Base-by-base conservation (phyloP, 768 basidiomycete species). In the Dacryopinax spathularia region DNA sequence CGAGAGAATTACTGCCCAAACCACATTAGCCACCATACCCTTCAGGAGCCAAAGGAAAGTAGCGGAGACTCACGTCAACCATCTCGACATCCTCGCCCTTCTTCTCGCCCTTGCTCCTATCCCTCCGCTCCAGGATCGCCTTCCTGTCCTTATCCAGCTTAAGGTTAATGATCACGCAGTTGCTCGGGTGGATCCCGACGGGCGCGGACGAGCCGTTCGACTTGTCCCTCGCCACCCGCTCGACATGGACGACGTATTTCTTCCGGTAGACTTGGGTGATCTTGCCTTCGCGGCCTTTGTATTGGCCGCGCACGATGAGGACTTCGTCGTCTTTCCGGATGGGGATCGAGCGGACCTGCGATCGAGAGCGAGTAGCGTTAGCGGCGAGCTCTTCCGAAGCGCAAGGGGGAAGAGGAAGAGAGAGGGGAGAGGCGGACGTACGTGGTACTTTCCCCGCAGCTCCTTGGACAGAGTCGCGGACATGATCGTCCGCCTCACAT, bases 291-390 rank as follows among this genome's bases (percentile, higher is more conserved):
- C 93, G 85, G 61, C 96, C 95, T 82, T 96, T 96, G 84, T 96
- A 93, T 77, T 95, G 94, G 63, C 95, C 95, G 68, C 95, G 84
- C 65, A 97, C 90, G 71, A 99, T 92, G 73, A 88, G 81, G 68
- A 98, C 95, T 78, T 98, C 95, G 75, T 99, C 95, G 71, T 97
- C 95, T 77, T 97, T 97, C 73, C 96, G 89, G 72, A 98, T 84
- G 63, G 96, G 92, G 65, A 97, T 78, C 64, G 94, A 91, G 69
- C 93, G 93, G 69, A 85, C 78, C 92, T 95, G 68, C 69, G 60
- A 62, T 1, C 10, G 20, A 35, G 39, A 39, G 62, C 27, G 63
- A 41, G 25, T 7, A 65, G 62, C 3, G 44, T 33, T 31, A 35
- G 33, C 68, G 60, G 63, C 33, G 63, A 60, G 43, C 62, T 2